Conservation (phyloP, 2,329 filamentous ascomycete genomes). For the Ilyonectria mors-panacis region DNA sequence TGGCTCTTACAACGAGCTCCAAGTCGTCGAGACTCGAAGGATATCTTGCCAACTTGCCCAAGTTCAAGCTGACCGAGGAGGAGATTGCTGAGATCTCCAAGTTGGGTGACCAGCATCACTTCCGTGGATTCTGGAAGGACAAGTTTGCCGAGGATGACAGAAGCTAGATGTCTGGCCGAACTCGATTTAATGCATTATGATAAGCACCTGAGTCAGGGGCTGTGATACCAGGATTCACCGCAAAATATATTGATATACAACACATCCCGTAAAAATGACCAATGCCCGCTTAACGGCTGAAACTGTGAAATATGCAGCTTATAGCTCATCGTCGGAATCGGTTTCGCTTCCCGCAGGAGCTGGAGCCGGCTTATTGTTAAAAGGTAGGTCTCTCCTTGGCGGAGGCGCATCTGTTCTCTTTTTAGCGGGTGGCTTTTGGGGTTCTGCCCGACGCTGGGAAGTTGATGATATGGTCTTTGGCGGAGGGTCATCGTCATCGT, state of each 20-base stretch:
- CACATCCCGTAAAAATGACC: background rate
- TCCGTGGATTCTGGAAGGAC: conserved; percentile 70
- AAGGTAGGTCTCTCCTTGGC: conserved; percentile 61
- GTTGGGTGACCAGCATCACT: conserved; percentile 73
- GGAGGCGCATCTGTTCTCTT: conserved; percentile 51
- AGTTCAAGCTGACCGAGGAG: conserved; percentile 71
- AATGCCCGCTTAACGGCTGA: conserved; percentile 1
- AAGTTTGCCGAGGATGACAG: conserved; percentile 68
- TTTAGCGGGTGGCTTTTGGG: conserved; percentile 34
- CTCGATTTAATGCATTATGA: conserved; percentile 9
- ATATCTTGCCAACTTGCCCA: conserved; percentile 65
- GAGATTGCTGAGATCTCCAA: conserved; percentile 71
- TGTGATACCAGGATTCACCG: background rate
- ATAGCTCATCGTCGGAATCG: conserved; percentile 71
- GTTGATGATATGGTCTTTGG: conserved; percentile 16
- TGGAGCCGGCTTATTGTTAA: conserved; percentile 54
- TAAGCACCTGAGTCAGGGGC: background rate
- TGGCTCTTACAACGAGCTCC: conserved; percentile 72
- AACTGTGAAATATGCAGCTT: conserved; percentile 37
- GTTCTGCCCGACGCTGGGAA: background rate
- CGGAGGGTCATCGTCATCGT: conserved; percentile 20
- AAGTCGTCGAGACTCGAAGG: conserved; percentile 70
- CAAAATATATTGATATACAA: conserved; percentile 13
- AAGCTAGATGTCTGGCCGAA: conserved; percentile 40
- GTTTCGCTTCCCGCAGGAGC: conserved; percentile 60